Percentiles rank a stretch among this genome's conserved stretches.
phyloP scores from a whole-genome alignment of 768 basidiomycete genomes.

The Lactifluus hygrophoroides region DNA sequence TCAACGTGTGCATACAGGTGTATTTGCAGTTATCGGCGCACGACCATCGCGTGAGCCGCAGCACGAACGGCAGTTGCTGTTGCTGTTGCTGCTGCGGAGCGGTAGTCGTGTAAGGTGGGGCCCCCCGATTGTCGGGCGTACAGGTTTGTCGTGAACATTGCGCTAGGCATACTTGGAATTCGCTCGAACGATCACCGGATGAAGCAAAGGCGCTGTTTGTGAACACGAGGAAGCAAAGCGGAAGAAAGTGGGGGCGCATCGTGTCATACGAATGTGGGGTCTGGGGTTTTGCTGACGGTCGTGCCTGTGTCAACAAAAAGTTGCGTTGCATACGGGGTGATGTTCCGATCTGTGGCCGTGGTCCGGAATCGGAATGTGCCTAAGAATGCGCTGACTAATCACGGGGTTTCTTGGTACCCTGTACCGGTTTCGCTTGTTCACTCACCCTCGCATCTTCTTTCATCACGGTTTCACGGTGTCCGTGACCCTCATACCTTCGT shows the following conservation, averaged over 20 bases:
- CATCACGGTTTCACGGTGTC: no score
- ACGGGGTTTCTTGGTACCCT: no score
- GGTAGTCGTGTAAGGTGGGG: no score
- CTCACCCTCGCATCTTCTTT: no score
- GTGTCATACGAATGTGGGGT: not conserved
- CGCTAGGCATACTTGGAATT: constrained; percentile 31
- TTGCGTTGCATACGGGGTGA: no score
- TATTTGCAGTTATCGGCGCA: constrained; percentile 88
- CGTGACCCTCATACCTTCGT: not conserved
- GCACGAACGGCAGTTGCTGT: constrained; percentile 40
- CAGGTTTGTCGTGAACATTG: constrained; percentile 27
- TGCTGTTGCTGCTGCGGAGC: no score
- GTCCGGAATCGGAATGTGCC: not conserved
- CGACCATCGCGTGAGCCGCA: constrained; percentile 75
- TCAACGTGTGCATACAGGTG: constrained; percentile 74
- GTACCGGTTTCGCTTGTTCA: no score
- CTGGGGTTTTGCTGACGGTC: not conserved
- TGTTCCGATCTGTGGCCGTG: not conserved
- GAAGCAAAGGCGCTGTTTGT: constrained; percentile 17
- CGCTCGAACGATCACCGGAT: constrained; percentile 29
- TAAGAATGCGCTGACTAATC: not conserved
- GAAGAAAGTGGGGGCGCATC: constrained; percentile 14
- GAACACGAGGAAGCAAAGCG: not conserved
- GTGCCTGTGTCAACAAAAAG: not conserved
- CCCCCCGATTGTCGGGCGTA: constrained; percentile 28